Evolutionary conservation across 345 rosid genomes (phyloP), one percentile per base, ranked within the genome.

Genomic region (Jatropha curcas): DNA sequence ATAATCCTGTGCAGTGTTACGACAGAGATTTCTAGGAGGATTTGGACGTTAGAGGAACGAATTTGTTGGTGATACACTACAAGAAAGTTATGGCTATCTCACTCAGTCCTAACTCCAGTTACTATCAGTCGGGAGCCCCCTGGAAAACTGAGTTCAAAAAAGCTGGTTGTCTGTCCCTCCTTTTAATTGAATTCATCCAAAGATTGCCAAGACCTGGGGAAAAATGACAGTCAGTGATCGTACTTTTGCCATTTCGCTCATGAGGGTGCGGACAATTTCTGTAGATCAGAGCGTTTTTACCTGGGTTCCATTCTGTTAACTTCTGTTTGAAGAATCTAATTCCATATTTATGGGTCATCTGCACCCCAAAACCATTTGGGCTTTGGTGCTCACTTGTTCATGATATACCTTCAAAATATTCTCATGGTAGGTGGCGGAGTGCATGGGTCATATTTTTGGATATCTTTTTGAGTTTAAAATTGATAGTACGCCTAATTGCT

Each of bases 21-120:
- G 7, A 94, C 97, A 10, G 98, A 94, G 89, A 89, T 94, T n/a
- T 76, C 85, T 90, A 76, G 97, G 92, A 77, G 95, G 97, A 58
- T 92, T 94, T 83, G 91, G 91, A 92, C 74, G 92, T 94, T 72
- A 85, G 85, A 77, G 90, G 98, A 84, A 89, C 91, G 59, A 76
- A 73, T 30, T 83, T 90, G 73, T 83, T 94, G 78, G 80, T 62
- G 93, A 86, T 77, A 90, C 97, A 34, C 69, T 94, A 72, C n/a
- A 87, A 87, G 85, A 94, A 87, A 73, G n/a, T n/a, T 94, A 94
- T 62, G 93, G 87, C 7, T 68, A 81, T 80, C 89, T 94, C 41
- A 94, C 98, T 63, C 89, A 63, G 39, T 88, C 93, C 86, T 94
- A 77, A 55, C 87, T 60, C 85, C 85, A 86, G 41, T 92, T n/a